A percentile compares a stretch with the other conserved stretches of the same genome.
These are phyloP conservation scores for Dictyostelium firmibasis DNA, from an alignment of 78 protist species.

Conservation along the genomic window DNA sequence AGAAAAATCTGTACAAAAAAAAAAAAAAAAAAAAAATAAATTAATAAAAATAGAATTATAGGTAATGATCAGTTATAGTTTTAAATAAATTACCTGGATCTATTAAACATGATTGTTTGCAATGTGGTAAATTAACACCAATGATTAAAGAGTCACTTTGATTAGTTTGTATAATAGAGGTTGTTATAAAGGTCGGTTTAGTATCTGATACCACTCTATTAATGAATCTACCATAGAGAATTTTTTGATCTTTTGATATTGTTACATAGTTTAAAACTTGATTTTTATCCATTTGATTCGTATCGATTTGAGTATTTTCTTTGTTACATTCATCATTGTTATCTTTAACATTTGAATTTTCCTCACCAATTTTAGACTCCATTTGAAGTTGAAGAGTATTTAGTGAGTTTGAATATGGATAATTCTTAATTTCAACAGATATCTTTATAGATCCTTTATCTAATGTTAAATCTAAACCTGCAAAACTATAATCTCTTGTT, in stretches of 20 bases:
- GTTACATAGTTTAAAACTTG: neutral
- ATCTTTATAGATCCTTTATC: neutral
- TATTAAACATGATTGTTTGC: neutral
- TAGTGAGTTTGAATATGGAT: neutral
- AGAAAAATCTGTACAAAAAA: neutral
- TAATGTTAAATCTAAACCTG: neutral
- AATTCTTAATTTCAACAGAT: neutral
- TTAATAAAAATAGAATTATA: neutral
- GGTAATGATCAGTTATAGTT: too few relatives aligned
- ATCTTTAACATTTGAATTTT: neutral
- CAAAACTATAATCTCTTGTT: neutral
- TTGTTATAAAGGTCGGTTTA: neutral
- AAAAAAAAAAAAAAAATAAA: neutral
- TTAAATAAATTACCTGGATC: conserved; percentile 10
- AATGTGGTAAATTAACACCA: conserved; percentile 25
- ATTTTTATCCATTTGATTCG: neutral
- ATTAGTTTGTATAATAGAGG: neutral
- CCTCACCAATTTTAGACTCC: neutral
- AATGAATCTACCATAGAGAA: neutral
- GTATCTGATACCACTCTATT: neutral
- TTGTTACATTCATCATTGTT: neutral
- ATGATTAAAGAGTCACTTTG: neutral
- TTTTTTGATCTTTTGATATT: neutral
- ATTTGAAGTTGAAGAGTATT: neutral
- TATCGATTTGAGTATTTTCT: neutral